Evolutionary conservation across 352 stramenopile genomes (phyloP), one percentile per base, ranked within the genome.

Genomic region (Lagenidium sp.): DNA sequence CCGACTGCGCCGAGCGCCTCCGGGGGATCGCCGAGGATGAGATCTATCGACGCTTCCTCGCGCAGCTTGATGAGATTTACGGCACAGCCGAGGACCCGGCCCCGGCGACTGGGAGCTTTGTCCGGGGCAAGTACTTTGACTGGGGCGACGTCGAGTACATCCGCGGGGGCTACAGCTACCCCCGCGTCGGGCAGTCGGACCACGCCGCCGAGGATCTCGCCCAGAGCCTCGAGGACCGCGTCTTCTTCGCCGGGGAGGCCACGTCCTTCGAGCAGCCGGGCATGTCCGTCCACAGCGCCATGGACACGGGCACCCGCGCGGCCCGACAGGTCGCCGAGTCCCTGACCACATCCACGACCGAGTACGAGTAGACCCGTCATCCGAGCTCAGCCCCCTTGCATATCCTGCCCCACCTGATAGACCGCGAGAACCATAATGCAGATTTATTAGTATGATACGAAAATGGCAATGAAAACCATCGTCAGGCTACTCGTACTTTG

Each of bases 171-270:
- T 91, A 91, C 53, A 75, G 68, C 30, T 91, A 79, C 43, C 79
- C 79, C 25, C 71, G 69, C 18, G 79, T 88, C 2, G 79, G 79
- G 2, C 76, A 88, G 43, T 60, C 52, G 18, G 79, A 91, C 37
- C 42, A 67, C 3, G 75, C 75, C 16, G 67, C 79, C 2, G 48
- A 60, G 18, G 61, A 87, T 43, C 50, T 91, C 2, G 79, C 79
- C 4, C 50, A 64, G 6, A 29, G 68, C 6, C 77, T 91, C 16
- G 76, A 85, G 16, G 38, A 57, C 19, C 76, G 79, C 19, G 58
- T 91, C 22, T 91, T 91, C 57, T 91, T 91, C 30, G 79, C 79
- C 12, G 79, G 79, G 1, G 79, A 91, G 46, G 79, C 79, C 8
- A 91, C 79, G 11, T 76, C 79, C 15, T 88, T 81, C 30, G 73